Conservation (phyloP, 192 early-diverging fungal genomes). For the Chytriomyces sp. region DNA sequence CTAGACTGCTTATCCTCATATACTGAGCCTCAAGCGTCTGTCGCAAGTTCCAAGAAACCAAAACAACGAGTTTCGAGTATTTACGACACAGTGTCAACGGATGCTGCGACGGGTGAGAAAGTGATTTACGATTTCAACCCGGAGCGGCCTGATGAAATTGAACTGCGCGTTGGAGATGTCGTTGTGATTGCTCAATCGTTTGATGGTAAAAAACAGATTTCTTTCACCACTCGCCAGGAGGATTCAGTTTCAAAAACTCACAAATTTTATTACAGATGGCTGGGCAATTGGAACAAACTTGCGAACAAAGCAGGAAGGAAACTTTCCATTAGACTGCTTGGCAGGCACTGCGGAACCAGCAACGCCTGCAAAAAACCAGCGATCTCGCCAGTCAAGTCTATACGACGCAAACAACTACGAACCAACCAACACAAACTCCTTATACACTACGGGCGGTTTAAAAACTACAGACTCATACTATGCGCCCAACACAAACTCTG, state of each 20-base stretch:
- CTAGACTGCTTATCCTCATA: neutral
- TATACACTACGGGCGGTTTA: neutral
- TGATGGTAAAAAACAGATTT: neutral
- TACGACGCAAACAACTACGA: neutral
- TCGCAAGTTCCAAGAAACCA: neutral
- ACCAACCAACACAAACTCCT: neutral
- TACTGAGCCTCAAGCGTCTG: neutral
- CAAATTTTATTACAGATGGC: neutral
- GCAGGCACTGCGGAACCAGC: neutral
- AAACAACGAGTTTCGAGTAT: neutral
- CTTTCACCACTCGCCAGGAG: neutral
- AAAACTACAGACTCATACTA: conserved; percentile 44
- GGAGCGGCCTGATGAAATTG: conserved; percentile 33
- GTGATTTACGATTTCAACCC: conserved; percentile 30
- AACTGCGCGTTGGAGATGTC: conserved; percentile 25
- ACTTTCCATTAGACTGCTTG: conserved; percentile 26
- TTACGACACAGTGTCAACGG: neutral
- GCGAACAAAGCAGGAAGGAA: neutral
- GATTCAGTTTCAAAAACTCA: neutral
- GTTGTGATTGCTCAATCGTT: conserved; percentile 19
- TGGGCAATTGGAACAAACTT: conserved; percentile 11
- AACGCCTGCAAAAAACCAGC: neutral
- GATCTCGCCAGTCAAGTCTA: neutral
- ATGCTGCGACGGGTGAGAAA: neutral
- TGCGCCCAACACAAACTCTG: neutral